Evolutionary conservation across 441 rosid genomes (phyloP).

Genomic region (Jatropha podagrica): DNA sequence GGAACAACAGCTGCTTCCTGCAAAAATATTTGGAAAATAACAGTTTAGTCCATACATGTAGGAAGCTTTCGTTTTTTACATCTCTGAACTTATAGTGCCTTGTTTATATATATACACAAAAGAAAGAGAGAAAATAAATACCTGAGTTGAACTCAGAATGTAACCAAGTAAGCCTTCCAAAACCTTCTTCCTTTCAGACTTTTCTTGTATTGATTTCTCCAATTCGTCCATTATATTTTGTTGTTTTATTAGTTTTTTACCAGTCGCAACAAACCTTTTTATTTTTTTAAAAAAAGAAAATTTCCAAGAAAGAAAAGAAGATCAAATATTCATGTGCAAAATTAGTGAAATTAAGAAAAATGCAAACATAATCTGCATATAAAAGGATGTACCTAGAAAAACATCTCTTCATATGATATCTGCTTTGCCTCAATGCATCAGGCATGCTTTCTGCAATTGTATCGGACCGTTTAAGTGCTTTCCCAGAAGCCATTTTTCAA

Average conservation of each 20-base stretch:
- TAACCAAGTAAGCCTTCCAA: conserved; percentile 78
- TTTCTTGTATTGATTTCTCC: conserved; percentile 57
- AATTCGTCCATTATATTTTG: conserved; percentile 63
- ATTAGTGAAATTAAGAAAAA: not conserved
- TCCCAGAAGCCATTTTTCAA: conserved; percentile 31
- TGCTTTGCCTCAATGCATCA: conserved; percentile 46
- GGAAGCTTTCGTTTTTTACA: too few species aligned
- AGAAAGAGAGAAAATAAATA: conserved; percentile 8
- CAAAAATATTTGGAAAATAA: conserved; percentile 20
- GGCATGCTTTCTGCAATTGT: conserved; percentile 51
- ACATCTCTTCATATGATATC: conserved; percentile 46
- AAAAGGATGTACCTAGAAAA: conserved; percentile 37
- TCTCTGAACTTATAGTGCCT: too few species aligned
- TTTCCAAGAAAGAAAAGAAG: not conserved
- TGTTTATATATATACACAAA: too few species aligned
- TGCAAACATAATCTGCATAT: not conserved
- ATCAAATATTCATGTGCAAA: not conserved
- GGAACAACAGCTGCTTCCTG: conserved; percentile 91
- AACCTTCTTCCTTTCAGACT: conserved; percentile 52
- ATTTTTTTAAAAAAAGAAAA: not conserved
- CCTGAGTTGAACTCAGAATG: conserved; percentile 70
- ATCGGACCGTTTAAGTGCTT: conserved; percentile 35
- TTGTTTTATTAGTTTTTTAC: conserved; percentile 72
- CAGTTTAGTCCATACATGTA: not conserved
- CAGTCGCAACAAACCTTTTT: conserved; percentile 52